Evolutionary conservation across 1,284 basidiomycete species (phyloP), one percentile per base, ranked within the genome.

Genomic region (Chalciporus sp.): DNA sequence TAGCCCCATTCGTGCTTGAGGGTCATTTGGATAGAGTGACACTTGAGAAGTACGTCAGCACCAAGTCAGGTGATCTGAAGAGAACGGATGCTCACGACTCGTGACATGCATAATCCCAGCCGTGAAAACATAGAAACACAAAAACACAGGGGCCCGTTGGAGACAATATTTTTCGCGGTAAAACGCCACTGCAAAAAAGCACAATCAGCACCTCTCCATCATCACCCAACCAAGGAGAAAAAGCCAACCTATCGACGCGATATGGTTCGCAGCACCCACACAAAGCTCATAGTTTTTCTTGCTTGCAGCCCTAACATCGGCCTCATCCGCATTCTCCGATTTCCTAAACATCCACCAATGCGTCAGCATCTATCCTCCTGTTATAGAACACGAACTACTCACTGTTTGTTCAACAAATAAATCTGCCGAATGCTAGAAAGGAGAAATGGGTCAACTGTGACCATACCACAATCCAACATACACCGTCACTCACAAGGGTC

Each of bases 91-190:
- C 52, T 44, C 46, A 90, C 89, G 70, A 33, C 76, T 83, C 1
- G 83, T 84, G 47, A 89, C 82, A 64, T 92, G 91, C 85, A 92
- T 92, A 58, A 94, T 85, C 55, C 85, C 84, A 19, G 91, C 91
- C 8, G 85, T 87, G 73, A 94, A 94, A 23, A 92, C 75, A 60
- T 92, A 92, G 65, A 92, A 94, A 58, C 83, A 87, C 44, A 92
- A 72, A 67, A 92, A 93, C 2, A 87, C 86, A 2, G 90, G 76
- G 33, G 83, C 83, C 17, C 82, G 81, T 42, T 81, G 79, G 49
- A 91, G 75, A 46, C 80, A 78, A 68, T 86, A 89, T 50, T 76
- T 77, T 57, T 88, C 83, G 41, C 77, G 74, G 69, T 88, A 92
- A 3, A 81, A 70, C 2, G 75, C 71, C 17, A 83, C 85, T 87